Evolutionary conservation across 2,329 filamentous ascomycete genomes (phyloP), one percentile per base, ranked within the genome.

Genomic region (Microcyclospora tardicrescens): DNA sequence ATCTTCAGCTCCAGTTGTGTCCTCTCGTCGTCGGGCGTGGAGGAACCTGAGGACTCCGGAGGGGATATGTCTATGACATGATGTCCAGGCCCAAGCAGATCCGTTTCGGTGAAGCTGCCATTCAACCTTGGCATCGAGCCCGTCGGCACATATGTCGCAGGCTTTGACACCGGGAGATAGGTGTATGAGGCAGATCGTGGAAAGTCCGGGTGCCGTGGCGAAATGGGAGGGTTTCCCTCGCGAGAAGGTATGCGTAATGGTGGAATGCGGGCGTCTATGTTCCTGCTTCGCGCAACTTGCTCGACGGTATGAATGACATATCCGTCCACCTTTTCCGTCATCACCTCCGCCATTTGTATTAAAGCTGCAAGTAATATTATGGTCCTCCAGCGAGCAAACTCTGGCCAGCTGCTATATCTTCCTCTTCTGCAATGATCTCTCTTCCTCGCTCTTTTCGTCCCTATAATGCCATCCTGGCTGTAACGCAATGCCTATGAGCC

Each of bases 151-250:
- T 50, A 45, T 9, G 43, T 34, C 30, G 56, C 36, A 16, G 54
- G 48, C 37, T 56, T 60, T 19, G 56, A 50, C 19, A 60, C 57
- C 3, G 69, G 64, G n/a, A 77, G 55, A 46, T 70, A 66, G 34
- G 69, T 72, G 56, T 72, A 77, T 49, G 73, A 77, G 27, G 74
- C 73, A 35, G 73, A 68, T 40, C 72, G 66, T 19, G 67, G 66
- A 24, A 77, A 47, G 16, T 58, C 49, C 32, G 46, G 38, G 37
- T 43, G 41, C 29, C 34, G 43, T 30, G 38, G 46, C 39, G 31
- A 45, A 35, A 36, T 38, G 38, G 36, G 38, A 40, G 34, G 28
- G 43, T 35, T 5, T 16, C 42, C 28, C 39, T 38, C 34, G 31
- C 40, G 33, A 37, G 19, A 24, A 24, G 19, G 19, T 8, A 24